Evolutionary conservation across 1,284 basidiomycete species (phyloP), one percentile per base, ranked within the genome.

Genomic region (Phlebopus sp.): DNA sequence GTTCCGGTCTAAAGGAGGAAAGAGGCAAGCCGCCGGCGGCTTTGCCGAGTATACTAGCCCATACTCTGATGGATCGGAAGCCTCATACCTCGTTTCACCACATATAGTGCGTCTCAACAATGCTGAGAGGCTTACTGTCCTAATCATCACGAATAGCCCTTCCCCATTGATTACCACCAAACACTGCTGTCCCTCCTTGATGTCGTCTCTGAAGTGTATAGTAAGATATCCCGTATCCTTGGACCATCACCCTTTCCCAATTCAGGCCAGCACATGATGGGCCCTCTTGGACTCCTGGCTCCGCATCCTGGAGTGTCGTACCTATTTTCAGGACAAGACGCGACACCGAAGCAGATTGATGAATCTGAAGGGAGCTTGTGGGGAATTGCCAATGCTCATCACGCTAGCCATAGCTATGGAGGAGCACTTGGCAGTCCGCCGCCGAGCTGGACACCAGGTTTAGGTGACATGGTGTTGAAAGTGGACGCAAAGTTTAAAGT

Each of bases 401-500:
- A 42, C 39, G 30, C 64, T 1, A 41, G 54, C 13, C 64, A 66
- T 37, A 57, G 55, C 35, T 64, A 66, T 23, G 63, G 57, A n/a
- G 46, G 52, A 8, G 55, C 59, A 30, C 61, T 62, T 35, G 73
- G 76, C 18, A 79, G 76, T 54, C 78, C 80, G 0, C 79, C 76
- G n/a, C 69, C 75, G 5, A 75, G 70, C 43, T 87, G 84, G 83
- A 80, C 76, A 13, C 70, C 77, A 1, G 66, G 70, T 5, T 61
- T 84, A n/a, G 82, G 78, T 4, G 91, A 93, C 45, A 78, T 82
- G 62, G 77, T 92, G 5, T 54, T 84, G 38, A 92, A 92, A 66
- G 82, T 90, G 41, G 90, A 93, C 63, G 73, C 74, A 27, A 89
- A 88, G 64, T 77, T 93, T 56, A 93, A 90, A 75, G 90, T 90